Conservation (phyloP, 1,284 basidiomycete species). For the Rhizoctonia solani region DNA sequence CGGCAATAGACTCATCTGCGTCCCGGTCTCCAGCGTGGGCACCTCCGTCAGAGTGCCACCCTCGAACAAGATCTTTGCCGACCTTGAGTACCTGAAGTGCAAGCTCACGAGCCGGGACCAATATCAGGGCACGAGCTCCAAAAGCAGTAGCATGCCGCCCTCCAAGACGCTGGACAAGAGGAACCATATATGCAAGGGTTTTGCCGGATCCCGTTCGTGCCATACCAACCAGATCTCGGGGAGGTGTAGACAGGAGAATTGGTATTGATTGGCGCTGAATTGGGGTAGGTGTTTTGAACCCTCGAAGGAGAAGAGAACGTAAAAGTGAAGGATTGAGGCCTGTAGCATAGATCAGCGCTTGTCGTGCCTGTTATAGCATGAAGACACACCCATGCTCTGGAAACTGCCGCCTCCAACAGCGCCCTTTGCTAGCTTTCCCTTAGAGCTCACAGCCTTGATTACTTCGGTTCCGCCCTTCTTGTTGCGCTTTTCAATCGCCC, state of each 20-base stretch:
- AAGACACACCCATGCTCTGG: conserved; percentile 78
- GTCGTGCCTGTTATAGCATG: background rate
- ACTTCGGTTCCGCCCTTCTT: conserved; percentile 70
- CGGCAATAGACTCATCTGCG: conserved; percentile 49
- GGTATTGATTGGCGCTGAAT: conserved; percentile 94
- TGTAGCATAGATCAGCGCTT: conserved; percentile 44
- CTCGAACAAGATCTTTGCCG: conserved; percentile 88
- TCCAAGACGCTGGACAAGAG: conserved; percentile 85
- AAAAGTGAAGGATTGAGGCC: conserved; percentile 84
- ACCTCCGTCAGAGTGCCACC: conserved; percentile 64
- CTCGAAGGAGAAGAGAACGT: conserved; percentile 86
- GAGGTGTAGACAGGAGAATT: conserved; percentile 79
- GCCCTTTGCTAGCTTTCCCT: conserved; percentile 62
- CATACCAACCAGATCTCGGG: conserved; percentile 97
- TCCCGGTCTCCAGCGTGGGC: conserved; percentile 67
- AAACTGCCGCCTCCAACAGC: conserved; percentile 84
- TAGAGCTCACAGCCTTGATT: conserved; percentile 64
- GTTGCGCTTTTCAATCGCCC: conserved; percentile 67
- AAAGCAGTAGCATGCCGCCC: conserved; percentile 79
- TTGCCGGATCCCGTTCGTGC: conserved; percentile 98
- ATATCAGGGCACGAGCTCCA: conserved; percentile 85
- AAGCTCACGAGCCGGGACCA: conserved; percentile 92
- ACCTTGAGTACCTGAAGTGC: conserved; percentile 94
- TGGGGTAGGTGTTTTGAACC: conserved; percentile 93
- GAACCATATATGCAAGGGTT: conserved; percentile 95